Conservation (phyloP, 371 early-diverging fungal genomes). For the Circinella umbellata region DNA sequence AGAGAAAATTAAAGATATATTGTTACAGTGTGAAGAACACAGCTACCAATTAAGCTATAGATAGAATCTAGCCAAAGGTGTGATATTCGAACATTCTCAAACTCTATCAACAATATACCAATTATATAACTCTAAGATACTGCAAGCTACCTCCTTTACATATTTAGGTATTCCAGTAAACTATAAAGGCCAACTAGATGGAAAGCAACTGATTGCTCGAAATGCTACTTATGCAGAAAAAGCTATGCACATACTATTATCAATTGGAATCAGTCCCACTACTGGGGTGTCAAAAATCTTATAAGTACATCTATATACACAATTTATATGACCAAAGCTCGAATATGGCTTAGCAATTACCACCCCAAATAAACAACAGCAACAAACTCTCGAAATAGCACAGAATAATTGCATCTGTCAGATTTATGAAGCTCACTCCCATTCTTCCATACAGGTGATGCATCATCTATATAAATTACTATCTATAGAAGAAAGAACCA, state of each 20-base stretch:
- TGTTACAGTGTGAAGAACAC: too few relatives aligned
- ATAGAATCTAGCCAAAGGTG: too few relatives aligned
- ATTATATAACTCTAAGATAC: too few relatives aligned
- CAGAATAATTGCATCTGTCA: constrained; percentile 26
- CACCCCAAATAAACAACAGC: neutral
- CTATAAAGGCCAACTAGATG: too few relatives aligned
- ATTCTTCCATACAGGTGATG: constrained; percentile 20
- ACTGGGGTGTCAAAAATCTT: constrained; percentile 2
- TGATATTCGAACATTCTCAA: too few relatives aligned
- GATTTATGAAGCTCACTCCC: constrained; percentile 16
- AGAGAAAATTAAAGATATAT: too few relatives aligned
- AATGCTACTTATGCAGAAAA: neutral
- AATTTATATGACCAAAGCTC: neutral
- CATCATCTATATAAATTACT: constrained; percentile 22
- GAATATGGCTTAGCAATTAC: constrained; percentile 8
- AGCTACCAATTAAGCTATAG: too few relatives aligned
- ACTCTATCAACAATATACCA: too few relatives aligned
- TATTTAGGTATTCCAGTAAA: too few relatives aligned
- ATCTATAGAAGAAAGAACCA: constrained; percentile 5
- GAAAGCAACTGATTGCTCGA: neutral
- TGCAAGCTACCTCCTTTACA: too few relatives aligned
- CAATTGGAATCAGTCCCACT: constrained; percentile 10
- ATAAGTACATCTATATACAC: neutral
- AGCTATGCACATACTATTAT: constrained; percentile 8
- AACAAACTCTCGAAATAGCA: neutral